Conservation (phyloP, 495 filamentous ascomycete genomes). For the Pseudevernia furfuracea region DNA sequence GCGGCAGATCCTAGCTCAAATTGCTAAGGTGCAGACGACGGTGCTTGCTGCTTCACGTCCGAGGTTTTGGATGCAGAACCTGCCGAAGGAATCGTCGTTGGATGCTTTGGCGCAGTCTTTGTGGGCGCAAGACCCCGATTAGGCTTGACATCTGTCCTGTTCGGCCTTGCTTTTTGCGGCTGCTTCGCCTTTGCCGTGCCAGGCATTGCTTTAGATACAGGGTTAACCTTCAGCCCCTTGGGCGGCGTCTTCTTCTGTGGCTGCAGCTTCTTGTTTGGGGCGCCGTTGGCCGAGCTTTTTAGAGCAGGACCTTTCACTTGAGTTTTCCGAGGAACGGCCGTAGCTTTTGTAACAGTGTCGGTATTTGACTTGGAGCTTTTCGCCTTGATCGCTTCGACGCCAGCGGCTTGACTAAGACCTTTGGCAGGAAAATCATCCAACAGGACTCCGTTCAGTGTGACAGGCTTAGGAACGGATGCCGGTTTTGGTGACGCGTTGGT, state of each 20-base stretch:
- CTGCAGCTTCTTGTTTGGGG: slow-evolving; percentile 3
- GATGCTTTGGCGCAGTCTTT: not conserved
- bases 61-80: not conserved
- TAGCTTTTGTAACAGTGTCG: slow-evolving; percentile 10
- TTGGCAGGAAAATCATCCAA: slow-evolving; percentile 13
- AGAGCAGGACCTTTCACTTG: slow-evolving; percentile 11
- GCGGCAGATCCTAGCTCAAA: not conserved
- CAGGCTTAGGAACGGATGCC: not conserved
- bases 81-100: not conserved
- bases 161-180: not conserved
- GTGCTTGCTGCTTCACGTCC: slow-evolving; percentile 2
- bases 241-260: not conserved
- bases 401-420: slow-evolving; percentile 5
- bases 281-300: slow-evolving; percentile 7
- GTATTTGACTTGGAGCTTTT: not conserved
- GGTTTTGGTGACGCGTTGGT: slow-evolving; percentile 1
- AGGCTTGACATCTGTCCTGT: not conserved
- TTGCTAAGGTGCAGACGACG: slow-evolving; percentile 1
- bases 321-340: slow-evolving; percentile 5
- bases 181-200: slow-evolving; percentile 4
- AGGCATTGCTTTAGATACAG: not conserved
- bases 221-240: not conserved
- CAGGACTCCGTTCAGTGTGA: slow-evolving; percentile 16
- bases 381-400: not conserved
- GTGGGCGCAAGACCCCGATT: not conserved